Percentiles rank a stretch among this genome's conserved stretches.
Conservation (phyloP, 129 eudicot species). For the Apium graveolens region DNA sequence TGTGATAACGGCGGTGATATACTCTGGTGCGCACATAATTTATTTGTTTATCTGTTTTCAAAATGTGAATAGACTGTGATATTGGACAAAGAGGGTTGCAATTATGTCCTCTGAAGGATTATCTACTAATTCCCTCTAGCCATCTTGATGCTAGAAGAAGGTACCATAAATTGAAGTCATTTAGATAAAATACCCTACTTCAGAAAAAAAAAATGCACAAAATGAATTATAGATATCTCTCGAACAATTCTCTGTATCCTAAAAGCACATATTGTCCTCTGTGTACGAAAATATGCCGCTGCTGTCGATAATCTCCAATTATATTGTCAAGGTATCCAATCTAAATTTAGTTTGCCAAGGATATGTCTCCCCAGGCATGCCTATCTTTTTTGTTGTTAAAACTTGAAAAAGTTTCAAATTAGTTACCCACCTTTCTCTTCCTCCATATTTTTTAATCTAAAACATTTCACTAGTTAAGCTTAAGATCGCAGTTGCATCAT, state of each 20-base stretch:
- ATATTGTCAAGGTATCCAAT: background rate
- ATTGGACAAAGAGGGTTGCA: background rate
- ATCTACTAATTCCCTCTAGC: background rate
- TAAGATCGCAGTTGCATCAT: background rate
- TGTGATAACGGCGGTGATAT: slow-evolving; percentile 82
- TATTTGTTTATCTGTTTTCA: background rate
- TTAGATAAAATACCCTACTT: background rate
- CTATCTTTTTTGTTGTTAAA: background rate
- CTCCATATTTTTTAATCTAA: background rate
- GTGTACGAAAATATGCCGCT: background rate
- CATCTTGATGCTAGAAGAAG: background rate
- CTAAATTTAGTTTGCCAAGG: background rate
- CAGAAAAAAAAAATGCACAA: background rate
- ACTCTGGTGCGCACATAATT: slow-evolving; percentile 31
- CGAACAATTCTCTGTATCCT: background rate
- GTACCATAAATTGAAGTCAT: background rate
- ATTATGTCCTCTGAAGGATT: background rate
- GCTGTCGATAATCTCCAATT: background rate
- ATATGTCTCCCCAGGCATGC: background rate
- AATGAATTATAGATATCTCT: background rate
- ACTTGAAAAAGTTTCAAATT: background rate
- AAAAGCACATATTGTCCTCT: background rate
- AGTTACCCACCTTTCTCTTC: background rate
- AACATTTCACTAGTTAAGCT: background rate
- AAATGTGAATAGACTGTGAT: background rate